phyloP scores from a whole-genome alignment of 352 stramenopile genomes.

The Aphanomyces astaci region DNA sequence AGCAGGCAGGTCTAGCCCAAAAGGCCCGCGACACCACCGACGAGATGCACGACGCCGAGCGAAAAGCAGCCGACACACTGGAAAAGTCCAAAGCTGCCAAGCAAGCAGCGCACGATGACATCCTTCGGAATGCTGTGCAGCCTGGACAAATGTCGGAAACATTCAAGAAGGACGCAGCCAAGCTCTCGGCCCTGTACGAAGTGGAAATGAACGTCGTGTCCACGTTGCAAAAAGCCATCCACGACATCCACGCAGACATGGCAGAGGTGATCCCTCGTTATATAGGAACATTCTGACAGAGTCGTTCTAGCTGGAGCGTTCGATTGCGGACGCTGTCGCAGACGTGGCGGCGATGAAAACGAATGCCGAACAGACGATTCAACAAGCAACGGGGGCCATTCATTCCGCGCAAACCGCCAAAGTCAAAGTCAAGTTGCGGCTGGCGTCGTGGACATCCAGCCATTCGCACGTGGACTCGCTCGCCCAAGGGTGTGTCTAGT shows the following conservation, averaged over 20 bases:
- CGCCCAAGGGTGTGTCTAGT: conserved; percentile 56
- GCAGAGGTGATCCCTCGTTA: neutral
- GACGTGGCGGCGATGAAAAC: conserved; percentile 36
- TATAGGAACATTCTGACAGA: neutral
- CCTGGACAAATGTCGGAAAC: neutral
- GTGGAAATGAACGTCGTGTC: neutral
- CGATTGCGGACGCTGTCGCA: neutral
- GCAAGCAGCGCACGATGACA: conserved; percentile 10
- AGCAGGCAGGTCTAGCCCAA: neutral
- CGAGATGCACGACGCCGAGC: neutral
- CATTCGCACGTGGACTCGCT: conserved; percentile 59
- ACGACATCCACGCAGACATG: neutral
- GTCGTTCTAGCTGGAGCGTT: neutral
- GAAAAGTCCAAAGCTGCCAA: neutral
- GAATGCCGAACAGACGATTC: conserved; percentile 14
- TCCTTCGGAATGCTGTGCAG: neutral
- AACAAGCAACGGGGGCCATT: conserved; percentile 38
- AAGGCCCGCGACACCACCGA: neutral
- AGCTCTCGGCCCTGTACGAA: conserved; percentile 10
- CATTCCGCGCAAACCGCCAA: conserved; percentile 55
- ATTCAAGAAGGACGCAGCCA: neutral
- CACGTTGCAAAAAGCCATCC: conserved; percentile 1
- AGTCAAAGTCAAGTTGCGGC: conserved; percentile 34
- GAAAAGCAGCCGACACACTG: neutral
- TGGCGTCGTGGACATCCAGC: conserved; percentile 52